Base-by-base conservation (phyloP, 192 early-diverging fungal species). In the Phycomyces blakesleeanus region DNA sequence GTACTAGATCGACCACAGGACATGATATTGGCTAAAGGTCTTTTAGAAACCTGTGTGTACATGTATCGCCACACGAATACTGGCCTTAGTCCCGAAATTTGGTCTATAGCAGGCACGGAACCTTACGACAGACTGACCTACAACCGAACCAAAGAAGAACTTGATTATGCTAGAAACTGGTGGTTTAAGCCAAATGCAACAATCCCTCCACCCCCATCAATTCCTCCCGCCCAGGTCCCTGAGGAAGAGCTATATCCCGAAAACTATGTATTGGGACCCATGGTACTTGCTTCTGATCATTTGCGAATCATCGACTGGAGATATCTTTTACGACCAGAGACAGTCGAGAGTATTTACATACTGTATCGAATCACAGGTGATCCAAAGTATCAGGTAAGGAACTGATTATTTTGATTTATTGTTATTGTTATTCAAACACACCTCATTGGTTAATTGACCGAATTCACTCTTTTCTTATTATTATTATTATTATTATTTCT, bases 331-430 rank as follows among this genome's bases (percentile, higher is more conserved):
- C 57, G 65, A 5, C 65, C 65, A 34, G 89, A 91, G 81, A 84
- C 86, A 0, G 63, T 91, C 22, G 89, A 91, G 68, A 87, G 85
- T 58, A 65, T 90, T 27, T 91, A 83, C 72, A 77, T 85, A 47
- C 70, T 90, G 70, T 91, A 88, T 61, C 81, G 90, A 44, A 61
- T 90, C 10, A 91, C 90, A 7, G 90, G 90, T 5, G 79, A 91
- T 53, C 72, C 63, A 9, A 71, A 73, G 25, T 90, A 89, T 26
- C 85, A 83, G 50, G 68, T 69, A 69, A 56, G 5, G 21, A 3
- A 25, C 11, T 57, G 21, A 40, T 16, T 6, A 21, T 55, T 18
- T 20, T 22, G 9, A 15, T 24, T 34, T 5, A 22, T n/a, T n/a
- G n/a, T n/a, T n/a, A n/a, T n/a, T n/a, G n/a, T n/a, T n/a, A n/a